Base-by-base conservation (phyloP, 169 alveolate species). In the Plasmodium relictum region DNA sequence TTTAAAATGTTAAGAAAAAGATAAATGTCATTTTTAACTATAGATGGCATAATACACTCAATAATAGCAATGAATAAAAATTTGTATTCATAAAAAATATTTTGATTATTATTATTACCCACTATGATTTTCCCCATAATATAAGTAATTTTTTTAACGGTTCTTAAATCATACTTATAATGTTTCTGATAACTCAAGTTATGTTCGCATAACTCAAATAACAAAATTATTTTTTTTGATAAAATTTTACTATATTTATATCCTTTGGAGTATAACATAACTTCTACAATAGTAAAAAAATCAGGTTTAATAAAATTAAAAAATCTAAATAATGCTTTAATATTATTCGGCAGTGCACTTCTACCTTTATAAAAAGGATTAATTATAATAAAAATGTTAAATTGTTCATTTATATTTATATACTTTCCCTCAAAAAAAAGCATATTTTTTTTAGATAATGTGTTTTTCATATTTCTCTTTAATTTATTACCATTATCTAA, bases 341-440 rank as follows among this genome's bases (percentile, higher is more conserved):
- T 88, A 88, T 98, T 98, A 68, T 98, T 99, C 0, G 99, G 99
- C 37, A 98, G 90, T 73, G 96, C 97, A 52, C 98, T 96, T 78
- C 99, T 96, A 5, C 99, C 99, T 54, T 99, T 98, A 93, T 98
- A 99, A 44, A 99, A 99, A 7, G 99, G 99, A 68, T 98, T 98
- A 98, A 98, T 98, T 22, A 99, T 98, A n/a, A 98, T 98, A 76
- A 98, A 98, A 69, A 98, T 97, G 41, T 99, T 99, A 96, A 97
- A 98, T 70, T 97, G 97, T 52, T 91, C 94, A 89, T 97, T 98
- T 59, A 98, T 93, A 70, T 97, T 96, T 50, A 98, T 97, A 48
- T 94, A 96, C 71, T 95, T 95, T 22, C 85, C 93, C 20, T 76
- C 90, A 26, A 97, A 87, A 72, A 94, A 97, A 18, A 97, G 97